A percentile compares a stretch with the other conserved stretches of the same genome.
Conservation (phyloP, 2,329 filamentous ascomycete genomes). For the Aspergillus tamarii region DNA sequence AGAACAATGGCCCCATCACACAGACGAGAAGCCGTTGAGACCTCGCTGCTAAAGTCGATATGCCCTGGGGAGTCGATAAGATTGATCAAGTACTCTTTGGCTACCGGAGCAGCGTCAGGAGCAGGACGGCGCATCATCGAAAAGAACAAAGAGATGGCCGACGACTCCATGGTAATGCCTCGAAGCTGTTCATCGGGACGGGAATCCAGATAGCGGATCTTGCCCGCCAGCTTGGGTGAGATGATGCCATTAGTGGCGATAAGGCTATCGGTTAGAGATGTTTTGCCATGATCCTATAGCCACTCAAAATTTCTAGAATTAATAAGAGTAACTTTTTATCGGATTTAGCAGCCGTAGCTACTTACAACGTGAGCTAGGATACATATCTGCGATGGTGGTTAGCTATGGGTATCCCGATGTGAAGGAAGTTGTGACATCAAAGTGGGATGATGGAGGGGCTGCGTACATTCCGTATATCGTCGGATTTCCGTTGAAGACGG, state of each 20-base stretch:
- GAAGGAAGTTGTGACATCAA: slow-evolving; percentile 21
- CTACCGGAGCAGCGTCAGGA: slow-evolving; percentile 68
- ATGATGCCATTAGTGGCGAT: slow-evolving; percentile 99
- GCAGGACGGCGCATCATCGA: slow-evolving; percentile 78
- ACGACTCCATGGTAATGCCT: slow-evolving; percentile 99
- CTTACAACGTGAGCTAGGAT: slow-evolving; percentile 88
- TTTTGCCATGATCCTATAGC: slow-evolving; percentile 88
- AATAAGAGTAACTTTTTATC: slow-evolving; percentile 3
- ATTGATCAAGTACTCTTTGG: slow-evolving; percentile 94
- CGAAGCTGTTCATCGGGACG: slow-evolving; percentile 92
- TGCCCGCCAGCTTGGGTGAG: slow-evolving; percentile 93
- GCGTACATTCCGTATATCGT: slow-evolving; percentile 88
- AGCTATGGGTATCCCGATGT: slow-evolving; percentile 26
- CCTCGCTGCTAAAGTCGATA: slow-evolving; percentile 98
- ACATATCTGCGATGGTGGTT: slow-evolving; percentile 69
- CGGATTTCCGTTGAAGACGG: slow-evolving; percentile 81
- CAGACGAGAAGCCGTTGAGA: slow-evolving; percentile 89
- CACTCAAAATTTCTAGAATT: slow-evolving; percentile 15
- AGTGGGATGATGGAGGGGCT: slow-evolving; percentile 38
- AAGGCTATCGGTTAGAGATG: slow-evolving; percentile 91
- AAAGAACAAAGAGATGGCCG: slow-evolving; percentile 94
- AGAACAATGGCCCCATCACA: slow-evolving; percentile 94
- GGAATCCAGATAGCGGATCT: slow-evolving; percentile 96
- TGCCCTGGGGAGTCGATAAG: slow-evolving; percentile 97
- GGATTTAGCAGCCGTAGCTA: slow-evolving; percentile 23